These are phyloP conservation scores for Neurospora sp. DNA, from an alignment of 495 filamentous ascomycete genomes.

Conservation along the genomic window DNA sequence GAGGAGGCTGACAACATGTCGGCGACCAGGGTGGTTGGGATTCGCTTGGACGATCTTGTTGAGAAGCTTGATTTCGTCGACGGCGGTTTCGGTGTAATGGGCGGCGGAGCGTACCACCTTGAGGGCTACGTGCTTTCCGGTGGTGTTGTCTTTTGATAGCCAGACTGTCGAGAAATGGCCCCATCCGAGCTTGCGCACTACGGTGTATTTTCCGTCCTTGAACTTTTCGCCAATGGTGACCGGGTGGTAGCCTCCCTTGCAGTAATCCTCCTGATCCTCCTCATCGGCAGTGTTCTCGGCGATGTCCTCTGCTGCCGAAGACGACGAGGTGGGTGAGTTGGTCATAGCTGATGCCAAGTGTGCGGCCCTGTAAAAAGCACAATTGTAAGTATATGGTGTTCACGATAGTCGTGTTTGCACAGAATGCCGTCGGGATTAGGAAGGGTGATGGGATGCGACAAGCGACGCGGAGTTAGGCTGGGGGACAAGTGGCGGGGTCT, in stretches of 20 bases:
- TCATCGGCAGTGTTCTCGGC: constrained; percentile 92
- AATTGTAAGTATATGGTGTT: constrained; percentile 12
- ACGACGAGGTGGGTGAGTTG: constrained; percentile 60
- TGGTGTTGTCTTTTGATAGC: constrained; percentile 86
- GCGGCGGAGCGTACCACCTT: constrained; percentile 96
- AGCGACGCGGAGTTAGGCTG: background rate
- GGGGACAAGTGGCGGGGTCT: background rate
- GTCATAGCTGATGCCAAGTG: constrained; percentile 33
- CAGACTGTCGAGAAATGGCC: constrained; percentile 98
- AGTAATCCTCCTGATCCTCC: constrained; percentile 98
- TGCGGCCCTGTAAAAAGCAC: constrained; percentile 16
- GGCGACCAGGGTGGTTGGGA: constrained; percentile 80
- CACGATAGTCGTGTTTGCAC: background rate
- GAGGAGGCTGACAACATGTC: constrained; percentile 88
- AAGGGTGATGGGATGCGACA: background rate
- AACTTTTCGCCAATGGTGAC: constrained; percentile 90
- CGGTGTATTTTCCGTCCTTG: constrained; percentile 93
- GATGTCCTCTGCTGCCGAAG: constrained; percentile 74
- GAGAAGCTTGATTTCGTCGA: constrained; percentile 97
- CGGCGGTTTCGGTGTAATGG: constrained; percentile 97
- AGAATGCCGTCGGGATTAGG: background rate
- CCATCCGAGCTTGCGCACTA: constrained; percentile 96
- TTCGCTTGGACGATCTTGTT: constrained; percentile 95
- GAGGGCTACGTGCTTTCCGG: constrained; percentile 87
- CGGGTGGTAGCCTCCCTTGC: constrained; percentile 96